Evolutionary conservation across 1,284 basidiomycete species (phyloP), one percentile per base, ranked within the genome.

Genomic region (Ustilago vetiveriae): DNA sequence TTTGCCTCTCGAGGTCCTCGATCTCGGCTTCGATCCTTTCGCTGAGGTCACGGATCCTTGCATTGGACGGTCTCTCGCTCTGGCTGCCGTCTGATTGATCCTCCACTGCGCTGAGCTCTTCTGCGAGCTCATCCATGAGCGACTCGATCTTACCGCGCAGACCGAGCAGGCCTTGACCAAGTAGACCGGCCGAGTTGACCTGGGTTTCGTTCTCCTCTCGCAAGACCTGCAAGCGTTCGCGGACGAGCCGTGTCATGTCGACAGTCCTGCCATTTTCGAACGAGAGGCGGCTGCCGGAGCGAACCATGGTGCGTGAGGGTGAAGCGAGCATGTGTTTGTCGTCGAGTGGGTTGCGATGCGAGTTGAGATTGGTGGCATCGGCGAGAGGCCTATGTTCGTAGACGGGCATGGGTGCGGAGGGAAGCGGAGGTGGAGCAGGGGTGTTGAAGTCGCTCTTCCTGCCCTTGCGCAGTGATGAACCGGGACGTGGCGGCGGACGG

Each of bases 161-260:
- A 22, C 72, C 67, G 13, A 79, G 58, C 22, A 79, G 52, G 22
- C 69, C 76, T 32, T 75, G 72, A n/a, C 78, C 78, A 8, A 79
- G 67, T 16, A 73, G 53, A 41, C 72, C 78, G 3, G 76, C 78
- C 11, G 78, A 77, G 53, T 76, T 69, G 49, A 68, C 71, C 53
- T 75, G 72, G 16, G 35, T 66, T 50, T 75, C 68, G 44, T 68
- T 68, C 39, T 72, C 68, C 40, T 69, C 60, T 39, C 64, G 57
- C 41, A 75, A 36, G 5, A 53, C 54, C 29, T 72, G 68, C 3
- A 75, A 50, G 6, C 68, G 68, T 24, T 72, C 62, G 26, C 63
- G 60, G 16, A 56, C 52, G 13, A 60, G 32, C 17, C 64, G 62
- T 10, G 68, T 56, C 38, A 64, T 46, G 35, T 56, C 72, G 53